Evolutionary conservation across 108 stramenopile species (phyloP).

Genomic region (Aurantiochytrium sp.): DNA sequence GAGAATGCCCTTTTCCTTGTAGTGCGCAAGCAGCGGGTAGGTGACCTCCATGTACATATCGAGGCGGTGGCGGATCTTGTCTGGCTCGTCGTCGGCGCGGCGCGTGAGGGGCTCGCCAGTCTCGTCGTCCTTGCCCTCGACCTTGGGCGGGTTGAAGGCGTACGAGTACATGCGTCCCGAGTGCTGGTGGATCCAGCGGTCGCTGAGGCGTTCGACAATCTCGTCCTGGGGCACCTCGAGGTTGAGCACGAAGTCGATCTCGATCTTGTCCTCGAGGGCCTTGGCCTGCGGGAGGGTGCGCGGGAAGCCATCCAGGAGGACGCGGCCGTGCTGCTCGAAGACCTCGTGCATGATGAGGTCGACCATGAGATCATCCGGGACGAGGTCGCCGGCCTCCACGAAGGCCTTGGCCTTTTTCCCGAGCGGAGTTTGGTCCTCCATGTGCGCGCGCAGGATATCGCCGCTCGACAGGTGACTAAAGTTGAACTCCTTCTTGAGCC

Average conservation of each 20-base stretch:
- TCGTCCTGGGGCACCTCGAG: constrained; percentile 85
- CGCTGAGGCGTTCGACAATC: constrained; percentile 67
- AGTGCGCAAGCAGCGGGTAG: neutral
- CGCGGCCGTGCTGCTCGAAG: constrained; percentile 52
- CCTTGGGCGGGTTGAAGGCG: constrained; percentile 90
- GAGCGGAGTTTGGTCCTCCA: constrained; percentile 67
- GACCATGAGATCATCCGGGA: constrained; percentile 86
- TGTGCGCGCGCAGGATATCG: constrained; percentile 85
- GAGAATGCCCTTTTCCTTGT: neutral
- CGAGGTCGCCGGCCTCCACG: constrained; percentile 78
- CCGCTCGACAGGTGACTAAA: constrained; percentile 90
- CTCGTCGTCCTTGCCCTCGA: constrained; percentile 73
- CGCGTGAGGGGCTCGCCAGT: constrained; percentile 90
- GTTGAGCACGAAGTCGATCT: constrained; percentile 83
- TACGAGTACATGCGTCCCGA: constrained; percentile 90
- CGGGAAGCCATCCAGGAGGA: constrained; percentile 93
- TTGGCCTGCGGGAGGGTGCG: constrained; percentile 85
- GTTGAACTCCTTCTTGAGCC: constrained; percentile 68
- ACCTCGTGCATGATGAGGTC: constrained; percentile 73
- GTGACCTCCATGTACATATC: constrained; percentile 71
- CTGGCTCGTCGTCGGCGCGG: constrained; percentile 90
- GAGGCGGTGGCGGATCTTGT: constrained; percentile 73
- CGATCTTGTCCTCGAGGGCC: constrained; percentile 71
- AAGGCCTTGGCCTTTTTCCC: constrained; percentile 78
- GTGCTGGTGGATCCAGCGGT: constrained; percentile 85